Conservation (phyloP, 345 rosid species). For the Odontarrhena argentea region DNA sequence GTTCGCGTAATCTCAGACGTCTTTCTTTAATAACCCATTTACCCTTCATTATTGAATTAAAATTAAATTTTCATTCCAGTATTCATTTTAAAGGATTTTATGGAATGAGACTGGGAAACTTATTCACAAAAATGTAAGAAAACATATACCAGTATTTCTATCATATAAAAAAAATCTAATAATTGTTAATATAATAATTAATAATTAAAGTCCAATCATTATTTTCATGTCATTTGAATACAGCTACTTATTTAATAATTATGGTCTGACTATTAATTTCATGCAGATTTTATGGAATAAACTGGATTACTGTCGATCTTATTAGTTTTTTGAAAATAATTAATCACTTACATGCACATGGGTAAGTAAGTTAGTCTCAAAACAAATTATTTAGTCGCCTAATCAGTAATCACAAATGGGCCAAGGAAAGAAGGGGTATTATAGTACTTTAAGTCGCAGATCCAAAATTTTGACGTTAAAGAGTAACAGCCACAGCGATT, state of each 20-base stretch:
- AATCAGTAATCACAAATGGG: not conserved
- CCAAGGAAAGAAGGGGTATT: not conserved
- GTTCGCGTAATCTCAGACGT: not conserved
- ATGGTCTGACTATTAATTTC: too few relatives aligned
- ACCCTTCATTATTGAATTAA: not conserved
- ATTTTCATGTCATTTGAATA: too few relatives aligned
- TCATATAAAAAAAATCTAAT: too few relatives aligned
- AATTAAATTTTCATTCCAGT: not conserved
- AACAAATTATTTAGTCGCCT: not conserved
- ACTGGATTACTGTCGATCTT: too few relatives aligned
- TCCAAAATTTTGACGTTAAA: conserved; percentile 16
- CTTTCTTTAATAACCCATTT: not conserved
- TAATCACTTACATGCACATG: not conserved
- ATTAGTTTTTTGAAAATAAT: not conserved
- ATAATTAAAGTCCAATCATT: too few relatives aligned
- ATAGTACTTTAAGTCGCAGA: conserved; percentile 11
- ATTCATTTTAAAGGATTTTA: not conserved
- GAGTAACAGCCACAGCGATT: conserved; percentile 12
- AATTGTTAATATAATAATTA: too few relatives aligned
- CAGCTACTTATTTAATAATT: too few relatives aligned
- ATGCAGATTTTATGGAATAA: too few relatives aligned
- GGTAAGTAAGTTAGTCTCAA: conserved; percentile 6
- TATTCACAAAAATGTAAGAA: too few relatives aligned
- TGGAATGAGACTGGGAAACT: too few relatives aligned
- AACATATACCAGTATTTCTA: too few relatives aligned